Conservation (phyloP, 2,329 filamentous ascomycete species). For the Penicillium polonicum region DNA sequence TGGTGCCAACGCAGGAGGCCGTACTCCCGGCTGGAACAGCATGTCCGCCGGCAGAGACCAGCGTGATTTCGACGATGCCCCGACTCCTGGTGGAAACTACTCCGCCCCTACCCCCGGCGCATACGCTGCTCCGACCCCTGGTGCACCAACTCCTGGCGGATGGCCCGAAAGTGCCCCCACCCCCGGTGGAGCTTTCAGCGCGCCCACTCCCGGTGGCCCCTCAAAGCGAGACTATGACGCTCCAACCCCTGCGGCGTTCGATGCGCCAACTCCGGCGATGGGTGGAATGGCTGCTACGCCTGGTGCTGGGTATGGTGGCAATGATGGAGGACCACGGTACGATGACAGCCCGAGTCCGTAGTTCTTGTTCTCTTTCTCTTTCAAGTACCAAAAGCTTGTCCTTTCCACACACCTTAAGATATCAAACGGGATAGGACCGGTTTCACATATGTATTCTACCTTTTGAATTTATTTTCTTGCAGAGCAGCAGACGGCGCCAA, state of each 20-base stretch:
- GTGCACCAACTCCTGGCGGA: constrained; percentile 54
- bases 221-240: constrained; percentile 29
- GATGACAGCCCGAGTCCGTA: constrained; percentile 46
- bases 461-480: constrained; percentile 18
- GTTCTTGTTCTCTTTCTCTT: constrained; percentile 12
- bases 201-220: constrained; percentile 43
- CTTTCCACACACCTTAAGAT: constrained; percentile 12
- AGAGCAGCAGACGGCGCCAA: constrained; percentile 1
- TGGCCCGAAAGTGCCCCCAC: constrained; percentile 48
- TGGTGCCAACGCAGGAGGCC: constrained; percentile 50
- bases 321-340: constrained; percentile 45
- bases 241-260: constrained; percentile 30
- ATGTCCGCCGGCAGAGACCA: constrained; percentile 29
- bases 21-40: constrained; percentile 47
- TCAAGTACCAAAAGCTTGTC: constrained; percentile 19
- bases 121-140: constrained; percentile 64
- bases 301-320: constrained; percentile 38
- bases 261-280: constrained; percentile 52
- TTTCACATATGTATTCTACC: constrained; percentile 27
- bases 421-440: constrained; percentile 15
- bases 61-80: constrained; percentile 65
- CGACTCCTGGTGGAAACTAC: constrained; percentile 67
- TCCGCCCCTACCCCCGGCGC: constrained; percentile 66
- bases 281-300: constrained; percentile 40
- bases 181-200: constrained; percentile 46